A percentile compares a stretch with the other conserved stretches of the same genome.
Conservation (phyloP, 495 filamentous ascomycete species). For the Lasiosphaeria hispida region DNA sequence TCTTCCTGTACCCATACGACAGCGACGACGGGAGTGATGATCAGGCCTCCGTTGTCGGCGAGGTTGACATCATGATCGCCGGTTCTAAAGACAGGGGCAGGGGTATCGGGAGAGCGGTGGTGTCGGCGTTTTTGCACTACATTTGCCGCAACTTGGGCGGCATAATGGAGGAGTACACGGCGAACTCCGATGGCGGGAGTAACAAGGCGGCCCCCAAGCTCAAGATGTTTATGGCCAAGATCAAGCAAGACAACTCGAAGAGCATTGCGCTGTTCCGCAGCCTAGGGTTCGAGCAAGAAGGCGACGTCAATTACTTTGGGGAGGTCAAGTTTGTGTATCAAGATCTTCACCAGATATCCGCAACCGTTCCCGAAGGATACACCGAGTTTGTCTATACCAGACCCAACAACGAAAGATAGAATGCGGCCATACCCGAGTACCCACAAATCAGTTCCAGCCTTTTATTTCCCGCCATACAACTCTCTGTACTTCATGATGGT, state of each 20-base stretch:
- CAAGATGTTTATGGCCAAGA: slow-evolving; percentile 46
- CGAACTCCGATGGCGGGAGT: slow-evolving; percentile 9
- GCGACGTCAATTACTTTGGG: slow-evolving; percentile 49
- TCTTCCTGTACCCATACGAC: slow-evolving; percentile 64
- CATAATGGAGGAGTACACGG: slow-evolving; percentile 60
- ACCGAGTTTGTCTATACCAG: slow-evolving; percentile 27
- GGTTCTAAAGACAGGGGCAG: slow-evolving; percentile 51
- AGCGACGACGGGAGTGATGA: slow-evolving; percentile 29
- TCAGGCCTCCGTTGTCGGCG: slow-evolving; percentile 49
- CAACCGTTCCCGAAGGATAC: slow-evolving; percentile 20
- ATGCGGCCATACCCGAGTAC: no score
- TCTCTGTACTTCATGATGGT: slow-evolving; percentile 62
- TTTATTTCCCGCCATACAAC: slow-evolving; percentile 43
- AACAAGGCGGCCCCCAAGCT: slow-evolving; percentile 17
- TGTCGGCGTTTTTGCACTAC: slow-evolving; percentile 68
- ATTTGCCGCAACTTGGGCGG: slow-evolving; percentile 45
- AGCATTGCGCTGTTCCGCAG: slow-evolving; percentile 46
- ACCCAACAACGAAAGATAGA: neutral
- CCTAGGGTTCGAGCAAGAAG: slow-evolving; percentile 45
- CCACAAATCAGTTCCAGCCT: neutral
- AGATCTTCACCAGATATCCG: slow-evolving; percentile 17
- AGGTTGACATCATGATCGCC: slow-evolving; percentile 90
- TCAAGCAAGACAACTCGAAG: slow-evolving; percentile 35
- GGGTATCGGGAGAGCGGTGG: slow-evolving; percentile 64
- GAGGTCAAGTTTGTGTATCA: slow-evolving; percentile 45